Conservation (phyloP, 1,284 basidiomycete species). For the Exobasidium rhododendri region DNA sequence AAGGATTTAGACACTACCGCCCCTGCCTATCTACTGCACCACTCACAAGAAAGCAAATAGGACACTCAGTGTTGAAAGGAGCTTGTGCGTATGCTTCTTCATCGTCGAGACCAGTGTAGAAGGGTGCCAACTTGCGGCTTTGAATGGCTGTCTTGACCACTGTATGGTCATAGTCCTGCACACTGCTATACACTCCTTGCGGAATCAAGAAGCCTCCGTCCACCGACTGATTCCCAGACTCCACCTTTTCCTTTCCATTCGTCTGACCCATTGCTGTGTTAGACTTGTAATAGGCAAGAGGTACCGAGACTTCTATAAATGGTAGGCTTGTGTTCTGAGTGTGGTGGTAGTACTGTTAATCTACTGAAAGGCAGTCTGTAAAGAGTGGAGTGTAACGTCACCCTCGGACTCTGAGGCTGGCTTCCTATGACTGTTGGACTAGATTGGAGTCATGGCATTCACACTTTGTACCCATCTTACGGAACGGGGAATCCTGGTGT, state of each 20-base stretch:
- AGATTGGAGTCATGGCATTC: no score
- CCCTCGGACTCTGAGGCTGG: no score
- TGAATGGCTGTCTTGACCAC: constrained; percentile 82
- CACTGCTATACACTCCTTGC: constrained; percentile 75
- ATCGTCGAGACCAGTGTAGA: constrained; percentile 91
- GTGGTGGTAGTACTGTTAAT: no score
- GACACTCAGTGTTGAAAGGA: constrained; percentile 85
- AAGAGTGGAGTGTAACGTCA: no score
- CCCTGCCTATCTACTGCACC: neutral
- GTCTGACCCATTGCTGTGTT: constrained; percentile 14
- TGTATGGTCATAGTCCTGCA: constrained; percentile 83
- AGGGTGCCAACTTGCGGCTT: constrained; percentile 83
- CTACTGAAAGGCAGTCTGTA: no score
- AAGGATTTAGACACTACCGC: neutral
- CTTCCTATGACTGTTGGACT: no score
- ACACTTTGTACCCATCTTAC: no score
- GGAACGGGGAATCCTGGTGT: no score
- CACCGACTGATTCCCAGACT: constrained; percentile 34
- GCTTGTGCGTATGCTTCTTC: constrained; percentile 81
- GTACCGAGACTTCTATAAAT: neutral
- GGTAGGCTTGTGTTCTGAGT: no score
- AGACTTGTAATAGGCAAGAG: neutral
- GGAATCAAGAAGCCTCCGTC: constrained; percentile 73
- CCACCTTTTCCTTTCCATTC: constrained; percentile 13
- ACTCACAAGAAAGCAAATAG: constrained; percentile 96